Conservation (phyloP, 345 rosid genomes). For the Clarkia xantiana region DNA sequence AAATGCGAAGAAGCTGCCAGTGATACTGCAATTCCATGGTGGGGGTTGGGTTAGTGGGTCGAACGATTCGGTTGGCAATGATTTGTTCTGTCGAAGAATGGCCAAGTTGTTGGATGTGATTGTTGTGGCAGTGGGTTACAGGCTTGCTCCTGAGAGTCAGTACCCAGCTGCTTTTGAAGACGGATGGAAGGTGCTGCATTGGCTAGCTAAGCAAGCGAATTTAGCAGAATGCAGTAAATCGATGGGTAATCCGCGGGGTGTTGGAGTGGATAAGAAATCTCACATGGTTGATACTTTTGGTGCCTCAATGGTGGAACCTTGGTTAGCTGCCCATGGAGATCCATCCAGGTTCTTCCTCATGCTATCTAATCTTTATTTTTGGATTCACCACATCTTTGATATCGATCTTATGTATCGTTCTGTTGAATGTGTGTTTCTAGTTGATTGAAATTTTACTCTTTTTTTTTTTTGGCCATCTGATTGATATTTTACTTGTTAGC, state of each 20-base stretch:
- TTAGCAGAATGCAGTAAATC: conserved; percentile 73
- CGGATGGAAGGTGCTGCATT: conserved; percentile 65
- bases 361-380: conserved; percentile 1
- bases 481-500: too few relatives aligned
- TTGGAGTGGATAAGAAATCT: conserved; percentile 47
- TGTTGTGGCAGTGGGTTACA: conserved; percentile 81
- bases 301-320: conserved; percentile 87
- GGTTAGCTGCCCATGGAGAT: conserved; percentile 94
- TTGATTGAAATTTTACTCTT: too few relatives aligned
- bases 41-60: conserved; percentile 98
- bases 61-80: conserved; percentile 80
- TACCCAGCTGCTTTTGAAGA: conserved; percentile 84
- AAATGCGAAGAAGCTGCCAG: conserved; percentile 41
- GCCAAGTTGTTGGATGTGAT: conserved; percentile 72
- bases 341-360: conserved; percentile 51
- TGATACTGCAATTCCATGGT: conserved; percentile 86
- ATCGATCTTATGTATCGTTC: background rate
- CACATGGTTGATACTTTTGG: conserved; percentile 77
- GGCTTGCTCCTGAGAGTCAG: conserved; percentile 83
- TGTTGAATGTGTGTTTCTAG: too few relatives aligned
- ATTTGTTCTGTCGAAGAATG: conserved; percentile 62
- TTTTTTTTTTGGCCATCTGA: too few relatives aligned
- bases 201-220: conserved; percentile 96
- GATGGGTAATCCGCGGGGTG: conserved; percentile 33
- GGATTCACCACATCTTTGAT: background rate